These are phyloP conservation scores for Choricystis sp. DNA, from an alignment of 139 green algal species.

Conservation along the genomic window DNA sequence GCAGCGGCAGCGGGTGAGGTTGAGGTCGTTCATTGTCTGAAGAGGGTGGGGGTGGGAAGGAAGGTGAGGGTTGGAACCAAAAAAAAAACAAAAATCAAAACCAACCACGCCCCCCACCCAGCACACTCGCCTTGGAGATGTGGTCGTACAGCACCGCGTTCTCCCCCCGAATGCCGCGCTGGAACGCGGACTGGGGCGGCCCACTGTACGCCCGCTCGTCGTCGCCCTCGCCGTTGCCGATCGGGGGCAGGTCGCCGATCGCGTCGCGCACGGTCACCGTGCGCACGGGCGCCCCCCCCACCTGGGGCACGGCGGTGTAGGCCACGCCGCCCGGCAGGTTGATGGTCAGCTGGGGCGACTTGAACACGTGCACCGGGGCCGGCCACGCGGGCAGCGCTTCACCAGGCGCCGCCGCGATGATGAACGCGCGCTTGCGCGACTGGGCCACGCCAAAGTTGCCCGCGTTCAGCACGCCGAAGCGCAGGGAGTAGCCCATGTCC, in stretches of 20 bases:
- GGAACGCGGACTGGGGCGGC: slow-evolving; percentile 43
- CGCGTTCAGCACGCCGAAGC: slow-evolving; percentile 92
- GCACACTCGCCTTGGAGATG: slow-evolving; percentile 80
- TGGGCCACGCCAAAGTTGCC: slow-evolving; percentile 90
- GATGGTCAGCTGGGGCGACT: slow-evolving; percentile 65
- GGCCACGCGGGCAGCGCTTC: slow-evolving; percentile 82
- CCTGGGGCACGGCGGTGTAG: slow-evolving; percentile 50
- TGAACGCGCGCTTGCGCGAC: slow-evolving; percentile 89
- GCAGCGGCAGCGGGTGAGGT: slow-evolving; percentile 80
- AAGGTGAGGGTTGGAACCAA: too few species aligned
- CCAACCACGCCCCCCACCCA: background rate
- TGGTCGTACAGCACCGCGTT: slow-evolving; percentile 55
- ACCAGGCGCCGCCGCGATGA: slow-evolving; percentile 69
- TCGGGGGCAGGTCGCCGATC: slow-evolving; percentile 76
- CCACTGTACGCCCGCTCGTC: slow-evolving; percentile 33
- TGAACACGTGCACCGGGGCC: slow-evolving; percentile 66
- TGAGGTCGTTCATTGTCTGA: slow-evolving; percentile 98
- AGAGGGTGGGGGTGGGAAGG: too few species aligned
- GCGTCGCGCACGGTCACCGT: slow-evolving; percentile 82
- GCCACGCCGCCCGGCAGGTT: slow-evolving; percentile 59
- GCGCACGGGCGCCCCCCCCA: slow-evolving; percentile 58
- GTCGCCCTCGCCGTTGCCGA: slow-evolving; percentile 56
- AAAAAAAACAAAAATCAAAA: too few species aligned
- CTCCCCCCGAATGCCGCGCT: slow-evolving; percentile 50
- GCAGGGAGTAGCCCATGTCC: slow-evolving; percentile 95